phyloP scores from a whole-genome alignment of 2,329 filamentous ascomycete species.

The Trichoderma hamatum region DNA sequence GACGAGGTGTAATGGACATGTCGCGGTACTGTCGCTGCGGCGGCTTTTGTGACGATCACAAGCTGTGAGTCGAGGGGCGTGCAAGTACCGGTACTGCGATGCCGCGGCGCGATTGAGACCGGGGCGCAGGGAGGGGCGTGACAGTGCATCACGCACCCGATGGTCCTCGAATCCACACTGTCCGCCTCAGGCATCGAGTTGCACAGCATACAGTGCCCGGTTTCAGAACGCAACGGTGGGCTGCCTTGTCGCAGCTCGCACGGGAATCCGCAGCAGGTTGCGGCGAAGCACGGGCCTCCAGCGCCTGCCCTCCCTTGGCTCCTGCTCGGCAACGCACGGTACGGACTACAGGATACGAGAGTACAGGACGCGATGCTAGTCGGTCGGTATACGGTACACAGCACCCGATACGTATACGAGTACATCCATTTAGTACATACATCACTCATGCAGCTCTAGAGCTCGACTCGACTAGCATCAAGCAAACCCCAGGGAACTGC shows the following conservation, averaged over 20 bases:
- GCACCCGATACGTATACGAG: background rate
- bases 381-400: background rate
- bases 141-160: background rate
- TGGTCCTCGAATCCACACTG: too few relatives aligned
- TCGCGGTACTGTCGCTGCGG: background rate
- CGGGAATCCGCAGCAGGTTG: constrained; percentile 23
- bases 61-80: background rate
- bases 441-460: background rate
- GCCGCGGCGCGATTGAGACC: background rate
- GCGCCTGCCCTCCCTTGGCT: background rate
- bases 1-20: background rate
- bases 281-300: constrained; percentile 21
- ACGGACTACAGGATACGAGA: background rate
- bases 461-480: background rate
- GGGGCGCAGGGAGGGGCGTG: constrained; percentile 18
- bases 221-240: background rate
- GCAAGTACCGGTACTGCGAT: background rate
- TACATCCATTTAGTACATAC: background rate
- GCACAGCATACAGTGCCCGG: constrained; percentile 18
- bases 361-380: background rate
- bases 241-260: constrained; percentile 6
- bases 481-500: too few relatives aligned
- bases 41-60: background rate
- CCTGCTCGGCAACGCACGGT: background rate
- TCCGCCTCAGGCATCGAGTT: background rate